Base-by-base conservation (phyloP, 768 basidiomycete species). In the Sporobolomyces phaffii region DNA sequence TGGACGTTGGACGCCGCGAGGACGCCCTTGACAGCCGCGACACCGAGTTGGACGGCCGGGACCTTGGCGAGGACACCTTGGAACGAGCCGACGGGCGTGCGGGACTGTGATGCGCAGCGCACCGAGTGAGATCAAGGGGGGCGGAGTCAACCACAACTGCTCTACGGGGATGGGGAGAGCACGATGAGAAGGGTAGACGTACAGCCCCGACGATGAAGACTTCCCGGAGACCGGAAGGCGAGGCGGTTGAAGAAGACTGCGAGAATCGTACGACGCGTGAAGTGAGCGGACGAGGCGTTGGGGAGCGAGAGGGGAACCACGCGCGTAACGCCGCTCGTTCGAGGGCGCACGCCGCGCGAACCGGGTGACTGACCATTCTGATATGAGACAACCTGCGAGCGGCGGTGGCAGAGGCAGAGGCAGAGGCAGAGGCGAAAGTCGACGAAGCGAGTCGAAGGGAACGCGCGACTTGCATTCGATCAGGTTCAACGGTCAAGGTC, bases 41-140 rank as follows among this genome's bases (percentile, higher is more conserved):
- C 79, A 73, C 96, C 96, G 62, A 99, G 88, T 77, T 99, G 87
- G 57, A 91, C 85, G 18, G 94, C 94, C 18, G 90, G 89, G 77
- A 94, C 81, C 50, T 85, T 80, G 79, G 94, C 91, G 79, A 99
- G 85, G 15, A 85, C 76, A 57, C 96, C 96, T 75, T 93, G 90
- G 77, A 98, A 83, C 47, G 91, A 90, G 48, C 90, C 93, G 69
- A 94, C 88, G 48, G 96, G 92, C 17, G 96, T 99, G 71, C 96
- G 87, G 48, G 72, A 59, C 70, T 71, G 65, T 20, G 41, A n/a
- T 33, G 28, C 3, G 34, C n/a, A 38, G 29, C 24, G 28, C 31
- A 43, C 26, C 3, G 22, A 22, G 29, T 20, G 5, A n/a, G n/a
- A n/a, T n/a, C n/a, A n/a, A n/a, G n/a, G n/a, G n/a, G n/a, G n/a